Conservation (phyloP, 306 rosid species). For the Mimosa bimucronata region DNA sequence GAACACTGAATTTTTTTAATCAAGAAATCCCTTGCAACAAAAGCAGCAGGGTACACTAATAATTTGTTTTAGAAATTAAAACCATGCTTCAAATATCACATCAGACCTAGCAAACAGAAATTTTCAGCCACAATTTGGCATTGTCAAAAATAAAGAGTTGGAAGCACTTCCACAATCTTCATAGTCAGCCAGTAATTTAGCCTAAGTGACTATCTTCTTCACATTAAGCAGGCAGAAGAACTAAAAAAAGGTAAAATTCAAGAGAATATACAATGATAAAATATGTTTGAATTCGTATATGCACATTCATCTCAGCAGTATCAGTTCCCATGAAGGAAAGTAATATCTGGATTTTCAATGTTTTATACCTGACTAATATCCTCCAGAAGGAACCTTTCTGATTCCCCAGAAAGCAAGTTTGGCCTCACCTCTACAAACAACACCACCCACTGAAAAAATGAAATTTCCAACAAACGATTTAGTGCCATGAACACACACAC, state of each 20-base stretch:
- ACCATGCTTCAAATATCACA: slow-evolving; percentile 16
- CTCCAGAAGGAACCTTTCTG: slow-evolving; percentile 80
- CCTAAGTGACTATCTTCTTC: slow-evolving; percentile 6
- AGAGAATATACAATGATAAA: neutral
- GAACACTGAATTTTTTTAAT: neutral
- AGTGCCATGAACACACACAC: slow-evolving; percentile 2
- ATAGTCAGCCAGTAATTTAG: neutral
- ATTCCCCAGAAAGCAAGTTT: slow-evolving; percentile 90
- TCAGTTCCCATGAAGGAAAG: neutral
- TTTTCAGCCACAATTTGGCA: slow-evolving; percentile 1
- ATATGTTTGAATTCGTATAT: slow-evolving; percentile 15
- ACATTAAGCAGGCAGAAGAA: neutral
- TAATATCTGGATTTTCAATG: neutral
- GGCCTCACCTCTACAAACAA: slow-evolving; percentile 76
- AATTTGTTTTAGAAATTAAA: slow-evolving; percentile 4
- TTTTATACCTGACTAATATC: slow-evolving; percentile 75
- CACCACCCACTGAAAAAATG: slow-evolving; percentile 78
- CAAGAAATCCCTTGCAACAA: slow-evolving; percentile 17
- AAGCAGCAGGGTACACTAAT: slow-evolving; percentile 16
- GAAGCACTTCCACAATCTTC: neutral
- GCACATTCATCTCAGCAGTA: slow-evolving; percentile 16
- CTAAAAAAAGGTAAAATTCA: neutral
- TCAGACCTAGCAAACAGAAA: slow-evolving; percentile 17
- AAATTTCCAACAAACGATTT: slow-evolving; percentile 17
- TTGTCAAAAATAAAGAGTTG: neutral